phyloP scores from a whole-genome alignment of 148 eudicot genomes.

The Chenopodium album region DNA sequence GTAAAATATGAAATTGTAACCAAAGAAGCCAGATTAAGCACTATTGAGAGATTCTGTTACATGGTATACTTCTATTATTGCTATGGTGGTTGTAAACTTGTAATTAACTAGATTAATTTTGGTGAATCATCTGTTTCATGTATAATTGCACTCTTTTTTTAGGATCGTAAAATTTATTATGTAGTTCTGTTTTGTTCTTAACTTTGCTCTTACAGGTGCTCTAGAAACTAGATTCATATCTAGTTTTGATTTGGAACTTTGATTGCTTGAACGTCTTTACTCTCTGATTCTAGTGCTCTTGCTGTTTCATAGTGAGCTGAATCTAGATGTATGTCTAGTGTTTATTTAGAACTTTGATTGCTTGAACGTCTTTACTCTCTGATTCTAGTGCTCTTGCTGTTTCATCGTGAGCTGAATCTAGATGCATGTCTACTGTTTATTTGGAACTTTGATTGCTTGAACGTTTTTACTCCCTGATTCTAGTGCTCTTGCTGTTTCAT shows the following conservation, averaged over 20 bases:
- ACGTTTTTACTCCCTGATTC: neutral
- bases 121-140: neutral
- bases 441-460: neutral
- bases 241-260: neutral
- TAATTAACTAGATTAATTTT: neutral
- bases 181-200: neutral
- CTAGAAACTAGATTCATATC: neutral
- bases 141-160: neutral
- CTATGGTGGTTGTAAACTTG: neutral
- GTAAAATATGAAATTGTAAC: neutral
- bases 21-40: neutral
- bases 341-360: neutral
- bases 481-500: neutral
- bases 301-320: neutral
- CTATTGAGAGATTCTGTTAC: neutral
- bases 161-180: neutral
- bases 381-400: neutral
- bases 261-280: neutral
- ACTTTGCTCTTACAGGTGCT: too few species aligned
- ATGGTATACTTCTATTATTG: neutral
- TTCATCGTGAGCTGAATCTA: neutral
- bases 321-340: neutral
- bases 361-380: neutral
- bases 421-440: neutral
- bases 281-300: neutral